Evolutionary conservation across 208 protist species (phyloP).

Genomic region (Acanthamoeba polyphaga): DNA sequence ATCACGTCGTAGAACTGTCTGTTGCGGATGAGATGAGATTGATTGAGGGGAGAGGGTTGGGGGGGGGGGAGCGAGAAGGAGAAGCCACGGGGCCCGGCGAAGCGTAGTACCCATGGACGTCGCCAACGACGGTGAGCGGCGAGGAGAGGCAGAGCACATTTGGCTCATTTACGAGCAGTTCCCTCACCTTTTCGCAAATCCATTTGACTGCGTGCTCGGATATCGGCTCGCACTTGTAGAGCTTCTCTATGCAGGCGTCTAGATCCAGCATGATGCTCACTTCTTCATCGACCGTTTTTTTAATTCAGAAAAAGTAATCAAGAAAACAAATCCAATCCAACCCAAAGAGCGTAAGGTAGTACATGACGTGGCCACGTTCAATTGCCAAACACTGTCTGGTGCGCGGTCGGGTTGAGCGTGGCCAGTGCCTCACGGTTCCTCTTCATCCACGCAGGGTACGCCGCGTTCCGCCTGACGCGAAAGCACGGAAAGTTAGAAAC

Average conservation of each 20-base stretch:
- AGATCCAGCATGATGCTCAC: constrained; percentile 71
- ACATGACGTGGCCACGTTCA: too few species aligned
- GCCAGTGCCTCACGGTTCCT: background rate
- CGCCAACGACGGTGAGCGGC: constrained; percentile 93
- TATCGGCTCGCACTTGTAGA: constrained; percentile 86
- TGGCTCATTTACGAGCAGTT: constrained; percentile 86
- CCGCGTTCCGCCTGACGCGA: background rate
- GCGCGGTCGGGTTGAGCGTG: background rate
- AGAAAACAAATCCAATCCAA: too few species aligned
- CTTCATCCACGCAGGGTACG: background rate
- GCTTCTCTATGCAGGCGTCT: constrained; percentile 85
- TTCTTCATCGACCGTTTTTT: too few species aligned
- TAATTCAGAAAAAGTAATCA: too few species aligned
- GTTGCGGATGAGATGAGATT: background rate
- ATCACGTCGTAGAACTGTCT: constrained; percentile 97
- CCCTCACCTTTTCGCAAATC: constrained; percentile 81
- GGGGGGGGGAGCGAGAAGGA: background rate
- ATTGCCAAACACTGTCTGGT: too few species aligned
- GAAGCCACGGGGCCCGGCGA: background rate
- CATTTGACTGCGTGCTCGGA: constrained; percentile 83
- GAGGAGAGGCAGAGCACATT: constrained; percentile 86
- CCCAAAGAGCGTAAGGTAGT: too few species aligned
- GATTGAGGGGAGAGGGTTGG: background rate
- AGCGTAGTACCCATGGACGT: constrained; percentile 92
- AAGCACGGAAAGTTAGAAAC: background rate